Evolutionary conservation across 192 early-diverging fungal genomes (phyloP), one percentile per base, ranked within the genome.

Genomic region (Funneliformis geosporum): DNA sequence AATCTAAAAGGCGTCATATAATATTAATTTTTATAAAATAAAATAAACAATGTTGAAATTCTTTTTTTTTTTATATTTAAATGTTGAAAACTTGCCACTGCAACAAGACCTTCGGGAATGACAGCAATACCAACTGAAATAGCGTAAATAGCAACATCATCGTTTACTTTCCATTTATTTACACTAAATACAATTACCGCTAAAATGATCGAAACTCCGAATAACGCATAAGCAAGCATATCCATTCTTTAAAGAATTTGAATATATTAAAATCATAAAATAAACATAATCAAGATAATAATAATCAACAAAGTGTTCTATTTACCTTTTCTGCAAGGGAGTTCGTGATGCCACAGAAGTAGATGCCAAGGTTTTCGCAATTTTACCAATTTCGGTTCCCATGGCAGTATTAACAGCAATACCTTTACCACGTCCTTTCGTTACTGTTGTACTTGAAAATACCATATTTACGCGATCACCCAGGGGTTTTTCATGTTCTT

Each of bases 21-120:
- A 60, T 10, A 60, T 8, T 3, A 60, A 60, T 21, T 60, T n/a
- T n/a, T n/a, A n/a, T n/a, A n/a, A 60, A 60, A 60, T 60, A 6
- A 60, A 2, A 4, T 21, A n/a, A 21, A 60, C 14, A 60, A n/a
- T n/a, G n/a, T 60, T 60, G 59, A 60, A 60, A 60, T 21, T 60
- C 10, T 21, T 60, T n/a, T 60, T 60, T n/a, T n/a, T n/a, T 60
- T n/a, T 60, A 60, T 6, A 8, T 21, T 8, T 4, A 2, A 21
- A n/a, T 6, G 59, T 60, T 60, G 14, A 12, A 60, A 6, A 2
- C 59, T 21, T 28, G 96, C 95, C 27, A 98, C 96, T 33, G 96
- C 96, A 60, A 98, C 90, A 23, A 97, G 89, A 80, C 96, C 97
- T 84, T 97, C 96, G 55, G 97, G 97, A 83, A 98, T 96, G 28